Evolutionary conservation across 768 basidiomycete genomes (phyloP), one percentile per base, ranked within the genome.

Genomic region (Boletellus ananas): DNA sequence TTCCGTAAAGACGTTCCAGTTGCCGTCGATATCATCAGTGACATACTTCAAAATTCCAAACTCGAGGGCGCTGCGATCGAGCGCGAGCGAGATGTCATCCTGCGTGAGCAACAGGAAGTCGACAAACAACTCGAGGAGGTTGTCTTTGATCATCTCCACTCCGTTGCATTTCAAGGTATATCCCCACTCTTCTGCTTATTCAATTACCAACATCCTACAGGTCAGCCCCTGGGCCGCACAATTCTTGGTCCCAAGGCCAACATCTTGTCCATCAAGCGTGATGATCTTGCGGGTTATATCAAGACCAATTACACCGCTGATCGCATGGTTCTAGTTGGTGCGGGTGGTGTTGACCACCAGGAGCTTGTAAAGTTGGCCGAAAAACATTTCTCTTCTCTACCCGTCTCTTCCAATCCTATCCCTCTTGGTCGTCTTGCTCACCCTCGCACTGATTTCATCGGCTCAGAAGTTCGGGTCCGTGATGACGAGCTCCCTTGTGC

Each of bases 81-180:
- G 73, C 77, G 94, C 57, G 96, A 98, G 74, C 83, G 94, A 38
- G 93, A 94, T 67, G 94, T 98, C 36, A 98, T 98, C 58, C 71
- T 98, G 48, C 79, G 96, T 55, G 96, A 99, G 70, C 94, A 96
- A 74, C 90, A 97, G 74, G 96, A 98, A 75, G 96, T 98, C 27
- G 94, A 96, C 74, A 98, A 98, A 76, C 94, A 96, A 76, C 72
- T 90, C 45, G 94, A 97, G 74, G 96, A 98, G 70, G 94, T 98
- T 62, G 92, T 98, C 9, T 98, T 99, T 61, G 96, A 98, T 74
- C 96, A 99, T 67, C 73, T 99, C 51, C 96, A 99, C 70, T 78
- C 95, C 39, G 85, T 97, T 55, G 96, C 96, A 47, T 99, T 94
- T 83, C 91, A 94, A 72, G 84, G 94, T 94, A 65, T 58, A 34